Evolutionary conservation across 345 rosid genomes (phyloP).

Genomic region (Syzygium jambos): DNA sequence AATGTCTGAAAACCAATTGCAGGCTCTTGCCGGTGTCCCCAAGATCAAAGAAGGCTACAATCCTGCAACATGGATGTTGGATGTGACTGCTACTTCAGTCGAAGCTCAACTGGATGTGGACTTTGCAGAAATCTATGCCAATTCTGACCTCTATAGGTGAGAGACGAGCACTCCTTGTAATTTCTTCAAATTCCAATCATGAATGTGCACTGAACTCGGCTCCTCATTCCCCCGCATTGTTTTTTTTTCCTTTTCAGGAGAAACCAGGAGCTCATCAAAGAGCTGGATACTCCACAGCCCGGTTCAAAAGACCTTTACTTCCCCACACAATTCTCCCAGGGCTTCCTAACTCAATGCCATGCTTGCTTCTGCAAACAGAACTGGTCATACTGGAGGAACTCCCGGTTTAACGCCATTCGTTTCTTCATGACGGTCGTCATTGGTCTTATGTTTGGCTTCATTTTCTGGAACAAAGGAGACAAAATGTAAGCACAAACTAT

Average conservation of each 20-base stretch:
- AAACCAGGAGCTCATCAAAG: constrained; percentile 24
- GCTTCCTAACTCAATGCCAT: constrained; percentile 20
- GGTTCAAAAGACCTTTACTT: constrained; percentile 28
- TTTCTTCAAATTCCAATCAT: not conserved
- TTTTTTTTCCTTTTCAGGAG: constrained; percentile 4
- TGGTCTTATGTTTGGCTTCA: constrained; percentile 21
- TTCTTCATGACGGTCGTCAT: constrained; percentile 14
- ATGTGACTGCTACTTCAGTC: constrained; percentile 22
- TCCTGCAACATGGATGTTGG: constrained; percentile 55
- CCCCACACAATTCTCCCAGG: constrained; percentile 27
- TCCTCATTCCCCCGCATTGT: not conserved
- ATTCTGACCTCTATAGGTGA: constrained; percentile 29
- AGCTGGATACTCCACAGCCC: constrained; percentile 23
- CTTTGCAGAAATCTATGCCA: constrained; percentile 28
- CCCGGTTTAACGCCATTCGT: constrained; percentile 25
- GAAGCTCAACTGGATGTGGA: constrained; percentile 24
- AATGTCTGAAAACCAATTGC: not conserved
- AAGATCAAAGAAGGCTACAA: constrained; percentile 33
- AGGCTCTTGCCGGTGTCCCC: constrained; percentile 31
- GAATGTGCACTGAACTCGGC: not conserved
- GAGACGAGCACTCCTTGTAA: not conserved
- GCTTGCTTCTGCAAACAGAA: constrained; percentile 44
- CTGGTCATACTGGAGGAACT: constrained; percentile 42
- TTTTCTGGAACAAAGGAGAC: constrained; percentile 29
- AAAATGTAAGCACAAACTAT: constrained; percentile 10